These are phyloP conservation scores for Sedum album DNA, from an alignment of 164 flowering plant genomes.

Conservation along the genomic window DNA sequence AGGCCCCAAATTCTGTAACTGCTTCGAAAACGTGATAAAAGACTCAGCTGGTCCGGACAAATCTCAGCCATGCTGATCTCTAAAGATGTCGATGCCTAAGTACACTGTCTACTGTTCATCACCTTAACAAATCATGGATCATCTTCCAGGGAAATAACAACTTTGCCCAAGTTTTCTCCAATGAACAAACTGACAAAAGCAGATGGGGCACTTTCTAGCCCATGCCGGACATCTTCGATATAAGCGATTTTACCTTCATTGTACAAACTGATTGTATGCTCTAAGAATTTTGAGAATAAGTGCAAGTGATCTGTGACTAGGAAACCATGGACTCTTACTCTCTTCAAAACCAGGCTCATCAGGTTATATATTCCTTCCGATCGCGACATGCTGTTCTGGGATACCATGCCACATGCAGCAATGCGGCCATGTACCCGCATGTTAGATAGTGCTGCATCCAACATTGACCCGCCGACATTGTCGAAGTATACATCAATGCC, in stretches of 20 bases:
- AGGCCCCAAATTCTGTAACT: too few species aligned
- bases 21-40: too few species aligned
- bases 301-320: slow-evolving; percentile 45
- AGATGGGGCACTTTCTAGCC: slow-evolving; percentile 51
- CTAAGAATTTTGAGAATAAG: slow-evolving; percentile 37
- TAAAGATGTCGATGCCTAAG: too few species aligned
- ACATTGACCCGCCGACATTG: too few species aligned
- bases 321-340: slow-evolving; percentile 45
- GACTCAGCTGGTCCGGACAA: too few species aligned
- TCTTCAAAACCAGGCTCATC: slow-evolving; percentile 23
- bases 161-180: slow-evolving; percentile 61
- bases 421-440: slow-evolving; percentile 46
- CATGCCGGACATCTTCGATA: slow-evolving; percentile 51
- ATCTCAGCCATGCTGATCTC: too few species aligned
- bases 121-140: background rate
- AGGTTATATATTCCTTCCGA: slow-evolving; percentile 33
- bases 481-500: too few species aligned
- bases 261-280: slow-evolving; percentile 23
- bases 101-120: too few species aligned
- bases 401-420: too few species aligned
- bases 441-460: slow-evolving; percentile 52
- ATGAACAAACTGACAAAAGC: slow-evolving; percentile 46
- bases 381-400: slow-evolving; percentile 22
- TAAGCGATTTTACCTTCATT: slow-evolving; percentile 48
- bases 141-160: slow-evolving; percentile 23